These are phyloP conservation scores for Thelonectria blattea DNA, from an alignment of 2,329 filamentous ascomycete species.

Conservation along the genomic window DNA sequence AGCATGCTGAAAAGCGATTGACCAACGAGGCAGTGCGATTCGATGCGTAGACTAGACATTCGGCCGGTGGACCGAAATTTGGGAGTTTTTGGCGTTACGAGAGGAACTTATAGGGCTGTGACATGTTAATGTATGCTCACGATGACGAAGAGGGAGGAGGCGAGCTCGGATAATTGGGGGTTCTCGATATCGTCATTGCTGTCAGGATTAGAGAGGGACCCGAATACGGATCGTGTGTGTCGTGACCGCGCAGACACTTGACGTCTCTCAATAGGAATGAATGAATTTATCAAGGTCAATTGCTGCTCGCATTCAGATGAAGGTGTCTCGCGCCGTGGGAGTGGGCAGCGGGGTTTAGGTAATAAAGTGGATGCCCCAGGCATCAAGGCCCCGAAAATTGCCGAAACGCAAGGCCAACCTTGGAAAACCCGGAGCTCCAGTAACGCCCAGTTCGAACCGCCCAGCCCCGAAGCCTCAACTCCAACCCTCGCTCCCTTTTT, in stretches of 20 bases:
- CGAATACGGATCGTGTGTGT: background rate
- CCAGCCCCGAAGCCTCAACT: constrained; percentile 27
- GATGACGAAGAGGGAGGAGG: constrained; percentile 20
- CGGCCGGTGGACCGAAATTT: constrained; percentile 16
- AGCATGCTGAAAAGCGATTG: constrained; percentile 96
- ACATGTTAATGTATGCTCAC: constrained; percentile 32
- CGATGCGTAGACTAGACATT: background rate
- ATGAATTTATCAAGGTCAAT: background rate
- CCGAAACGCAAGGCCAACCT: constrained; percentile 46
- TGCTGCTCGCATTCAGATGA: background rate
- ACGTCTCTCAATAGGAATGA: background rate
- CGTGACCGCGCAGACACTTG: background rate
- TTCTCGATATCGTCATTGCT: background rate
- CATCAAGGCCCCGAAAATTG: constrained; percentile 52
- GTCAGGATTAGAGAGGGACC: background rate
- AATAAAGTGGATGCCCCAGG: constrained; percentile 49
- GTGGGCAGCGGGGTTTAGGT: constrained; percentile 35
- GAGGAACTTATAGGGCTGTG: constrained; percentile 16
- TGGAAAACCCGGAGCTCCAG: constrained; percentile 38
- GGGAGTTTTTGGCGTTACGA: constrained; percentile 30
- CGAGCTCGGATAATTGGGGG: constrained; percentile 11
- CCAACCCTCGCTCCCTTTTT: constrained; percentile 19
- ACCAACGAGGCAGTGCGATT: constrained; percentile 32
- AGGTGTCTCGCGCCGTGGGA: background rate
- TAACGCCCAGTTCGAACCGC: constrained; percentile 27